Percentiles rank a stretch among this genome's conserved stretches.
Evolutionary conservation across 2,329 filamentous ascomycete genomes (phyloP).

Genomic region (Fusarium udum): DNA sequence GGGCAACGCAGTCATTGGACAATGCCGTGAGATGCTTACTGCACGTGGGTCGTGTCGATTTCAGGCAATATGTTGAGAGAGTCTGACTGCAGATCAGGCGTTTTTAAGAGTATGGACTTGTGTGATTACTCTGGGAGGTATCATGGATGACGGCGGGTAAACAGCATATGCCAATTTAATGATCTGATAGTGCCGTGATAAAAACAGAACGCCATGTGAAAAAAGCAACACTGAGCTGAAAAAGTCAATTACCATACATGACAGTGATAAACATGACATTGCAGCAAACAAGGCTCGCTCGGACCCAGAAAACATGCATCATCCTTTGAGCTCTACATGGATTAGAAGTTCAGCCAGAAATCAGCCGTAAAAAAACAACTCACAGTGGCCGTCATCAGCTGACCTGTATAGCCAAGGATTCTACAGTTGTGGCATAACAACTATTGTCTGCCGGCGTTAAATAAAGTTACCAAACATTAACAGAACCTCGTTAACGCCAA

Average conservation of each 20-base stretch:
- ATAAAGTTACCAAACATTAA: neutral
- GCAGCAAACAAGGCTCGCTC: neutral
- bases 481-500: neutral
- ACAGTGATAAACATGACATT: neutral
- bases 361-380: neutral
- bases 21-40: neutral
- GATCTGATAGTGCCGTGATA: neutral
- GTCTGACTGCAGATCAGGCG: slow-evolving; percentile 16
- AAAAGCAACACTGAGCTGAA: neutral
- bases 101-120: neutral
- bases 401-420: slow-evolving; percentile 14
- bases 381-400: neutral
- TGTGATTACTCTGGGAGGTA: neutral
- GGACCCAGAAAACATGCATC: neutral
- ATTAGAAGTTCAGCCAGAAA: neutral
- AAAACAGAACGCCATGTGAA: neutral
- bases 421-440: slow-evolving; percentile 16
- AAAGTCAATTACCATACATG: neutral
- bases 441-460: neutral
- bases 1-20: neutral
- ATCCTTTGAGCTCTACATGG: neutral
- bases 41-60: slow-evolving; percentile 12
- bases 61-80: slow-evolving; percentile 8
- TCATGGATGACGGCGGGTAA: neutral
- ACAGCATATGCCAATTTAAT: neutral